Evolutionary conservation across 192 early-diverging fungal genomes (phyloP).

Genomic region (Coemansia sp.): DNA sequence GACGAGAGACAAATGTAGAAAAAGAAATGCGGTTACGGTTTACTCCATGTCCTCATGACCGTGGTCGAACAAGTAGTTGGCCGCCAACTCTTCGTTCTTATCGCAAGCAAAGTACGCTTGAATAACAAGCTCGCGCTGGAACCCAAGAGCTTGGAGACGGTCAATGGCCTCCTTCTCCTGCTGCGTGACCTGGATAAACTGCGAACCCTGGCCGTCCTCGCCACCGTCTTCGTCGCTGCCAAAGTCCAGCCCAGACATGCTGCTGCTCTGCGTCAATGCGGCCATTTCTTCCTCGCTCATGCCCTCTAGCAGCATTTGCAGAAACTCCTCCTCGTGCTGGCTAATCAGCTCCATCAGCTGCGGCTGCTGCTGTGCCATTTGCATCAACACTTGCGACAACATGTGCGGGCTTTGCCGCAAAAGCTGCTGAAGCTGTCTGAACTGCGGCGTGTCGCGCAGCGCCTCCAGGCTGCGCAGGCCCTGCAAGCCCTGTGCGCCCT

Average conservation of each 20-base stretch:
- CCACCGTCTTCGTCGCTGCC: slow-evolving; percentile 59
- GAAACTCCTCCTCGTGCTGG: slow-evolving; percentile 75
- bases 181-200: slow-evolving; percentile 78
- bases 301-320: slow-evolving; percentile 65
- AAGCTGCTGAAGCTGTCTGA: slow-evolving; percentile 86
- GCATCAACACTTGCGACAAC: slow-evolving; percentile 80
- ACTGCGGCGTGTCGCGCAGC: slow-evolving; percentile 80
- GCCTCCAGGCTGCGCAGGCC: slow-evolving; percentile 37
- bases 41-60: slow-evolving; percentile 54
- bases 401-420: slow-evolving; percentile 84
- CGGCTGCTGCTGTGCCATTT: slow-evolving; percentile 83
- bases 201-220: slow-evolving; percentile 63
- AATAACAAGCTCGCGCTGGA: slow-evolving; percentile 76
- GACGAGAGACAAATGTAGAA: slow-evolving; percentile 1
- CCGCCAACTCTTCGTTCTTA: slow-evolving; percentile 95
- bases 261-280: slow-evolving; percentile 8
- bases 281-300: slow-evolving; percentile 40
- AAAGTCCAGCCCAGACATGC: slow-evolving; percentile 24
- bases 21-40: neutral
- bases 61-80: slow-evolving; percentile 93
- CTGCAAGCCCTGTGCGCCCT: neutral
- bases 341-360: slow-evolving; percentile 76
- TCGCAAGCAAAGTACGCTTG: slow-evolving; percentile 97
- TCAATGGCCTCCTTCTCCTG: slow-evolving; percentile 91
- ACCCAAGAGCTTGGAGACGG: slow-evolving; percentile 77